Percentiles rank a stretch among this genome's conserved stretches.
Evolutionary conservation across 2,329 filamentous ascomycete genomes (phyloP).

Genomic region (Sclerotiophoma versabilis): DNA sequence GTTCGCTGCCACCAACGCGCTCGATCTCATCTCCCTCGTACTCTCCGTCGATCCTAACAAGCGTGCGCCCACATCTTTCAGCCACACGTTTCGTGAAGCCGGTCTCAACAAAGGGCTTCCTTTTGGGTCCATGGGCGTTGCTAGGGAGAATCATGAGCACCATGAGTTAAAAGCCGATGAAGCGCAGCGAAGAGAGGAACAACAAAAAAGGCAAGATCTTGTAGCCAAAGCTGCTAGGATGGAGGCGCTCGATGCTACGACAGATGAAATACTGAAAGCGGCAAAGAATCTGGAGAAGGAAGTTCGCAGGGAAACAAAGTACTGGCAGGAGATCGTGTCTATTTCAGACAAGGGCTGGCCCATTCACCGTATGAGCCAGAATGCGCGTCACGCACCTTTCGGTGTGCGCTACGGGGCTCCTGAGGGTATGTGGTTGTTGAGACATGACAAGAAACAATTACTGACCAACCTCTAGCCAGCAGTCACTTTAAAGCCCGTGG

Average conservation of each 20-base stretch:
- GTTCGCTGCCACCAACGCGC: conserved; percentile 41
- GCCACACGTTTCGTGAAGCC: conserved; percentile 33
- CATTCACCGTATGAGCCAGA: conserved; percentile 55
- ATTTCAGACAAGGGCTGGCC: conserved; percentile 88
- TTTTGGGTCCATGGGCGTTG: conserved; percentile 40
- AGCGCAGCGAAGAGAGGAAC: conserved; percentile 41
- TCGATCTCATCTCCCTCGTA: conserved; percentile 43
- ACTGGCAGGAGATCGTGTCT: conserved; percentile 85
- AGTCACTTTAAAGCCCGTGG: conserved; percentile 71
- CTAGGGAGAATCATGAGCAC: conserved; percentile 30
- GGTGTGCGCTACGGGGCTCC: conserved; percentile 90
- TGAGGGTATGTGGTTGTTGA: conserved; percentile 63
- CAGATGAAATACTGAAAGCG: conserved; percentile 75
- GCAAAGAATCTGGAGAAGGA: conserved; percentile 77
- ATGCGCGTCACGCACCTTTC: conserved; percentile 73
- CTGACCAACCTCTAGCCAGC: conserved; percentile 51
- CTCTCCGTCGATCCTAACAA: conserved; percentile 42
- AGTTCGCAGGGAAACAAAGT: conserved; percentile 79
- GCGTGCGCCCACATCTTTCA: conserved; percentile 36
- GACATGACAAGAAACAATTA: no score
- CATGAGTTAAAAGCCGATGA: conserved; percentile 30
- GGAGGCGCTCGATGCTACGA: conserved; percentile 76
- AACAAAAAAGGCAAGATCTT: conserved; percentile 51
- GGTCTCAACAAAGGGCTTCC: conserved; percentile 46
- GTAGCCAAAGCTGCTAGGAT: conserved; percentile 76